Percentiles rank a stretch among this genome's conserved stretches.
Evolutionary conservation across 371 early-diverging fungal genomes (phyloP).

Genomic region (Gilbertella persicaria): DNA sequence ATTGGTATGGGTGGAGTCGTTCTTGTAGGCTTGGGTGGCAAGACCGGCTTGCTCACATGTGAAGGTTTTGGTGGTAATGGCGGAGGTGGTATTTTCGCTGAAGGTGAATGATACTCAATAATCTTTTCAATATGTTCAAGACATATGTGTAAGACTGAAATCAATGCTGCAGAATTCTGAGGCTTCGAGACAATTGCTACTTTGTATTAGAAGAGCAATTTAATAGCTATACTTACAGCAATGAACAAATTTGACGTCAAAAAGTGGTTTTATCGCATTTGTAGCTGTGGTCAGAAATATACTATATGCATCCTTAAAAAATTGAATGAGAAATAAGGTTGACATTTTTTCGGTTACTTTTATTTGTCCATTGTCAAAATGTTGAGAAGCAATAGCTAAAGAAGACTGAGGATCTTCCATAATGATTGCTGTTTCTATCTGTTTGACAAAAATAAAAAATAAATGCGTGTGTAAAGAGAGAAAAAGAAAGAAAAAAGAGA

Average conservation of each 20-base stretch:
- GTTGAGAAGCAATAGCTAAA: constrained; percentile 21
- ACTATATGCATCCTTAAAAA: constrained; percentile 27
- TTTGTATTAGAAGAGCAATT: not conserved
- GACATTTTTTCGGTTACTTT: constrained; percentile 19
- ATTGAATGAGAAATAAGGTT: not conserved
- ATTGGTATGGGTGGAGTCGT: constrained; percentile 8
- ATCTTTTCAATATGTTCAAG: constrained; percentile 28
- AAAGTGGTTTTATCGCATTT: constrained; percentile 18
- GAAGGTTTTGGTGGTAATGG: constrained; percentile 26
- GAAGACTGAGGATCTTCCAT: constrained; percentile 33
- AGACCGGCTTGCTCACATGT: constrained; percentile 28
- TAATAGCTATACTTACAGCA: constrained; percentile 19
- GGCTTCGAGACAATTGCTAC: constrained; percentile 32
- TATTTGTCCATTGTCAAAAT: constrained; percentile 28
- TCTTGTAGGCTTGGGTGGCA: constrained; percentile 24
- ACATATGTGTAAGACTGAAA: constrained; percentile 26
- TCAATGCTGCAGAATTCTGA: constrained; percentile 10
- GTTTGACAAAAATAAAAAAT: not conserved
- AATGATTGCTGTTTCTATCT: not conserved
- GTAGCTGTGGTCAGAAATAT: constrained; percentile 25
- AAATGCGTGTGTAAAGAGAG: not conserved
- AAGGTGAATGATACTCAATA: constrained; percentile 20
- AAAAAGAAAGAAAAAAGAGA: not conserved
- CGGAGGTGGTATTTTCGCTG: constrained; percentile 17
- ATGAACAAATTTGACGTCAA: constrained; percentile 33